Evolutionary conservation across 352 stramenopile genomes (phyloP), one percentile per base, ranked within the genome.

Genomic region (Globisporangium polare): DNA sequence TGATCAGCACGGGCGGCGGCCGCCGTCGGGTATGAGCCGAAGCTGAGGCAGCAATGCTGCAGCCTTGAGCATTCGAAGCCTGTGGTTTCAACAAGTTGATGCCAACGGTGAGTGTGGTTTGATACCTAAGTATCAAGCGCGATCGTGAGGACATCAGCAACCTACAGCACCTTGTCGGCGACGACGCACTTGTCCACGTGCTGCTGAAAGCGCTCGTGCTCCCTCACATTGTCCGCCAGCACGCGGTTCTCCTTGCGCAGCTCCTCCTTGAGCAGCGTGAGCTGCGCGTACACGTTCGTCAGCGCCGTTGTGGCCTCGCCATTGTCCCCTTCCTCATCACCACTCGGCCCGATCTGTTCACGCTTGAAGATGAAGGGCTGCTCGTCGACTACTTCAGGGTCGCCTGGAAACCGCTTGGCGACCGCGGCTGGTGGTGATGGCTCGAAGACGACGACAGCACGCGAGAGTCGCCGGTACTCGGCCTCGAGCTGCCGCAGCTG

Each of bases 401-500:
- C 9, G 46, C 12, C 10, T 39, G 33, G 33, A 9, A 39, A 15
- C 33, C 12, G n/a, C 22, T 35, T 53, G 22, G 15, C 10, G 15
- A 1, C 26, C 24, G 46, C 15, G 12, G 41, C 13, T 53, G 15
- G 24, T 56, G 7, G 5, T 24, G 7, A 4, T 18, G 35, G 12
- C 53, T 22, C 35, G 6, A 8, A 27, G 13, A 15, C 20, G 15
- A 27, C 6, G 15, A 42, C 18, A 12, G 22, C 22, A 10, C 53
- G 37, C 35, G 13, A 12, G 22, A 53, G 22, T 4, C 24, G 24
- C 7, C 8, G 29, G 13, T 13, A 53, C 46, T 35, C 46, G 5
- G 12, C 10, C 46, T 35, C 46, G 15, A 33, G 46, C 5, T 53
- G 46, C 24, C 46, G 46, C 49, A 76, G 47, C 26, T 75, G 64